phyloP scores from a whole-genome alignment of 2,329 filamentous ascomycete species.

The Cladosporium austrohemisphaericum region DNA sequence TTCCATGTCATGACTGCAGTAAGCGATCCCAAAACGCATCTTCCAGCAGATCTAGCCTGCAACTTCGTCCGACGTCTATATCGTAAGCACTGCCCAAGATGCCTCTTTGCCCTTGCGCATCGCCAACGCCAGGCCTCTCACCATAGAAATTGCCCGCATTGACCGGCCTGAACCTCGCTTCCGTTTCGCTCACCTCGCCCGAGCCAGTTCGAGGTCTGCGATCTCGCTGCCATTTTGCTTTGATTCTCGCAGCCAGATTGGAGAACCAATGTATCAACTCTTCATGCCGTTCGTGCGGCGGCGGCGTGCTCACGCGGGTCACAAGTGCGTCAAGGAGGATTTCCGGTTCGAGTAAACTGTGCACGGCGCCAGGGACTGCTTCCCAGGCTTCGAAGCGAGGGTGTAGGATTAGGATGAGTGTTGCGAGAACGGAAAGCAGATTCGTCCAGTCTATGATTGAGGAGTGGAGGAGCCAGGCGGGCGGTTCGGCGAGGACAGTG shows the following conservation, averaged over 20 bases:
- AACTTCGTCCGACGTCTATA: slow-evolving; percentile 2
- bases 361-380: slow-evolving; percentile 6
- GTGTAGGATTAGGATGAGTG: slow-evolving; percentile 1
- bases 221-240: slow-evolving; percentile 6
- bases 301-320: background rate
- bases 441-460: slow-evolving; percentile 26
- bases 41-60: slow-evolving; percentile 9
- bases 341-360: slow-evolving; percentile 6
- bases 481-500: slow-evolving; percentile 23
- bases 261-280: slow-evolving; percentile 2
- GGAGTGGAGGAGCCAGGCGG: slow-evolving; percentile 23
- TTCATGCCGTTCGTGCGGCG: background rate
- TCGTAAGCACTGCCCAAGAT: background rate
- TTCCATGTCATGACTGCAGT: slow-evolving; percentile 8
- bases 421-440: slow-evolving; percentile 20
- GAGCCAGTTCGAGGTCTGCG: background rate
- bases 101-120: background rate
- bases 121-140: background rate
- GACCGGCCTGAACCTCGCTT: slow-evolving; percentile 12
- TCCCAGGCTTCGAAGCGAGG: slow-evolving; percentile 11
- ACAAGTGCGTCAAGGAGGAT: slow-evolving; percentile 9
- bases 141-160: background rate
- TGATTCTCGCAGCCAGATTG: background rate
- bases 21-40: slow-evolving; percentile 12
- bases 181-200: slow-evolving; percentile 9